Evolutionary conservation across 352 stramenopile genomes (phyloP).

Genomic region (Phytopythium sindhum): DNA sequence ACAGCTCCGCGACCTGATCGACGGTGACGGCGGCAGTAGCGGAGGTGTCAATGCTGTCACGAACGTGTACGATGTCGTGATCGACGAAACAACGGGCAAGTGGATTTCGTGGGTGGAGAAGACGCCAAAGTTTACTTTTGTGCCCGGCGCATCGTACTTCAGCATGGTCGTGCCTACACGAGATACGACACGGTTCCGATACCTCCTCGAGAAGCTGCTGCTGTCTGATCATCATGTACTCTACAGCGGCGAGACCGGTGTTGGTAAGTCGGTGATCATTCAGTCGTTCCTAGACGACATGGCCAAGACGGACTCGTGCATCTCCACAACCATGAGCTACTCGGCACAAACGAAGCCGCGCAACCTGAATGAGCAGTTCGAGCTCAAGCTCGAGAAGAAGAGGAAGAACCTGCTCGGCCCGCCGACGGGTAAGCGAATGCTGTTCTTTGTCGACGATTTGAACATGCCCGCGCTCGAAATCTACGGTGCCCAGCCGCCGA

Average conservation of each 20-base stretch:
- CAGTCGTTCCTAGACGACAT: conserved; percentile 89
- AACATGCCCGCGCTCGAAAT: conserved; percentile 93
- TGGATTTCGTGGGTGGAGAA: conserved; percentile 88
- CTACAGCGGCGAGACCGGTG: conserved; percentile 90
- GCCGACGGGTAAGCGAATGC: conserved; percentile 72
- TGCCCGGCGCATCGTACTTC: conserved; percentile 89
- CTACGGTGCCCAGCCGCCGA: conserved; percentile 91
- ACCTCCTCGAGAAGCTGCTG: conserved; percentile 88
- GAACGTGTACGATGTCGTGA: conserved; percentile 84
- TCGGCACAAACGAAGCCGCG: conserved; percentile 85
- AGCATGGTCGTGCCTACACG: conserved; percentile 93
- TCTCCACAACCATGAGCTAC: conserved; percentile 87
- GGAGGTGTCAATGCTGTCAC: conserved; percentile 25
- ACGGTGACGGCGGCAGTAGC: conserved; percentile 31
- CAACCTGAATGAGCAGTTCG: conserved; percentile 84
- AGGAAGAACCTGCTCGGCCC: conserved; percentile 78
- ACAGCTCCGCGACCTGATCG: conserved; percentile 58
- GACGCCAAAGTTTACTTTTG: conserved; percentile 87
- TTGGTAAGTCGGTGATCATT: conserved; percentile 93
- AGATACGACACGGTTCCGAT: conserved; percentile 94
- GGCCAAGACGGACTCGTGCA: conserved; percentile 75
- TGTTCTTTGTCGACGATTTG: conserved; percentile 91
- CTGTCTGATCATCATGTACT: conserved; percentile 82
- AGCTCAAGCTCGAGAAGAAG: conserved; percentile 83
- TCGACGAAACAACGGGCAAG: conserved; percentile 70